Conservation (phyloP, 2,329 filamentous ascomycete species). For the Arthrobotrys musiformis region DNA sequence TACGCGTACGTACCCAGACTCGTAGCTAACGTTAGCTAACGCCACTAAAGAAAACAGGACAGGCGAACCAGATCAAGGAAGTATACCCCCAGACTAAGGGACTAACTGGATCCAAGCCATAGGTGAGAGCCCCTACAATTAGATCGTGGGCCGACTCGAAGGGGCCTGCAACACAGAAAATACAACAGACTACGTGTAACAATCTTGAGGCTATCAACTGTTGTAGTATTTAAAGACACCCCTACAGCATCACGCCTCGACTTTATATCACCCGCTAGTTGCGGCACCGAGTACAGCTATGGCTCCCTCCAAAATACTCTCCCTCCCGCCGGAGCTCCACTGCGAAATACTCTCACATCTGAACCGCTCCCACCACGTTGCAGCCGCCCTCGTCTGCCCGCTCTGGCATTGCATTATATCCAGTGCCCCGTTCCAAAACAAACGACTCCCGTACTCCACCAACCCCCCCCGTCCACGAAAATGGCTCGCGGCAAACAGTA, state of each 20-base stretch:
- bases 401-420: not conserved
- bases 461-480: not conserved
- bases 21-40: too few species aligned
- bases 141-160: not conserved
- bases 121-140: not conserved
- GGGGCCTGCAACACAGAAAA: not conserved
- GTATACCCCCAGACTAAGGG: too few species aligned
- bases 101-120: too few species aligned
- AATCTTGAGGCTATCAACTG: too few species aligned
- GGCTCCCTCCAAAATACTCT: not conserved
- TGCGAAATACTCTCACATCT: not conserved
- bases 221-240: too few species aligned
- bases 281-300: too few species aligned
- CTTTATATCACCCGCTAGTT: too few species aligned
- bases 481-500: not conserved
- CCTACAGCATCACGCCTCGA: too few species aligned
- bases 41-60: too few species aligned
- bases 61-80: too few species aligned
- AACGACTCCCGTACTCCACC: not conserved
- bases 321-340: constrained; percentile 3
- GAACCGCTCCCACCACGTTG: not conserved
- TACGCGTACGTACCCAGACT: too few species aligned
- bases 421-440: not conserved
- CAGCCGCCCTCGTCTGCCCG: not conserved
- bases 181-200: too few species aligned